phyloP scores from a whole-genome alignment of 1,284 basidiomycete genomes.

The Rhodotorula sp. region DNA sequence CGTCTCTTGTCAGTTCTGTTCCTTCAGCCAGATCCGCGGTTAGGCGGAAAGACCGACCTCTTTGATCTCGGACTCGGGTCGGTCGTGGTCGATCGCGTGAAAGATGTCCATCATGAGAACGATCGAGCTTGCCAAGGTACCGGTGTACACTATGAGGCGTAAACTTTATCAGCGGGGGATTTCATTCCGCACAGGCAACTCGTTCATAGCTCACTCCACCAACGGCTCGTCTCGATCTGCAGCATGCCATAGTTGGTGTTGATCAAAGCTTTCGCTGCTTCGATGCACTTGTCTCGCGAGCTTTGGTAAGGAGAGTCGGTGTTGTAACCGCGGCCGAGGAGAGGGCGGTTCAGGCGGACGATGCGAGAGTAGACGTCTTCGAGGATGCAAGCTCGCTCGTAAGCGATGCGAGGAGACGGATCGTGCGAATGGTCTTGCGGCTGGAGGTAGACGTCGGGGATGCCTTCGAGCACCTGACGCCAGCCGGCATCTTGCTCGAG shows the following conservation, averaged over 20 bases:
- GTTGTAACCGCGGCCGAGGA: slow-evolving; percentile 37
- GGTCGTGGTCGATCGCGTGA: slow-evolving; percentile 36
- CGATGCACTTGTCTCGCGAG: slow-evolving; percentile 35
- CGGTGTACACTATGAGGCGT: slow-evolving; percentile 28
- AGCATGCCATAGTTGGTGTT: slow-evolving; percentile 31
- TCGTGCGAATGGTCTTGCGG: background rate
- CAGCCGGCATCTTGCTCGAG: slow-evolving; percentile 32
- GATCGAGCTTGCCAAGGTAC: slow-evolving; percentile 31
- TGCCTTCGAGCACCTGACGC: slow-evolving; percentile 10
- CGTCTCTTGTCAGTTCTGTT: background rate
- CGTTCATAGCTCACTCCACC: slow-evolving; percentile 31
- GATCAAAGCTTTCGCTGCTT: slow-evolving; percentile 30
- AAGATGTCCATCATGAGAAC: slow-evolving; percentile 40
- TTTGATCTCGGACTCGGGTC: slow-evolving; percentile 10
- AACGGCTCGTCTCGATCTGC: slow-evolving; percentile 23
- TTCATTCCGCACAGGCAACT: no score
- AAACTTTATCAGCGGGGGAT: fast-evolving
- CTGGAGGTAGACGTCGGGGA: slow-evolving; percentile 23
- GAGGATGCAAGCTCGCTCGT: slow-evolving; percentile 29
- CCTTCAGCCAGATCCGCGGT: background rate
- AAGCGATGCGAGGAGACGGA: slow-evolving; percentile 17
- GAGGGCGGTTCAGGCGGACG: slow-evolving; percentile 40
- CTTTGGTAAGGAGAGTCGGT: slow-evolving; percentile 24
- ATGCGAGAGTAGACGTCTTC: slow-evolving; percentile 38
- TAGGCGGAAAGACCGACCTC: slow-evolving; percentile 1